Percentiles rank a stretch among this genome's conserved stretches.
Conservation (phyloP, 1,284 basidiomycete species). For the Polyporus tsugae region DNA sequence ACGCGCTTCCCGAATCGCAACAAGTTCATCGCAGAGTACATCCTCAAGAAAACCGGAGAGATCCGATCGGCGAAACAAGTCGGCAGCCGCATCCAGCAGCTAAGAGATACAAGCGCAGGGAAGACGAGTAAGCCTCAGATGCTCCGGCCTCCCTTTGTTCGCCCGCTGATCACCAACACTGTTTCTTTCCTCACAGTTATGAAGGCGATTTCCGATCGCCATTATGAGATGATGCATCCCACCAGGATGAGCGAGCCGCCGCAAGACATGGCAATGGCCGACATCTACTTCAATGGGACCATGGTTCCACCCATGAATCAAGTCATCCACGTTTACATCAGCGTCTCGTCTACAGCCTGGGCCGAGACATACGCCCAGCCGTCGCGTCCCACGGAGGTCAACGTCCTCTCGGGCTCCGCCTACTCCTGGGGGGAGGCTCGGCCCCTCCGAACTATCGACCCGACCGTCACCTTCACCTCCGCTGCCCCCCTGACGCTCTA, state of each 20-base stretch:
- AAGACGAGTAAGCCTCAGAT: slow-evolving; percentile 60
- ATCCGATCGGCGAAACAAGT: slow-evolving; percentile 76
- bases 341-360: slow-evolving; percentile 48
- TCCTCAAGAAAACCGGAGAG: slow-evolving; percentile 67
- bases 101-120: slow-evolving; percentile 71
- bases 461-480: slow-evolving; percentile 66
- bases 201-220: slow-evolving; percentile 45
- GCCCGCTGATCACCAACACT: slow-evolving; percentile 15
- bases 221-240: slow-evolving; percentile 44
- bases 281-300: slow-evolving; percentile 21
- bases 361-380: slow-evolving; percentile 9
- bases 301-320: slow-evolving; percentile 22
- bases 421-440: slow-evolving; percentile 54
- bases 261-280: slow-evolving; percentile 17
- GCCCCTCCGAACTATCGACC: slow-evolving; percentile 63
- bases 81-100: slow-evolving; percentile 75
- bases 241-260: slow-evolving; percentile 19
- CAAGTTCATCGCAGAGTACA: slow-evolving; percentile 76
- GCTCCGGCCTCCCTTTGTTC: slow-evolving; percentile 3
- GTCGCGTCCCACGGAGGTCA: slow-evolving; percentile 24
- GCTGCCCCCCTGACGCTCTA: slow-evolving; percentile 52
- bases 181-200: slow-evolving; percentile 37
- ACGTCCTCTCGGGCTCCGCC: slow-evolving; percentile 25
- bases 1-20: slow-evolving; percentile 79
- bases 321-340: slow-evolving; percentile 56